phyloP scores from a whole-genome alignment of 2,329 filamentous ascomycete species.

The Onygenales sp. region DNA sequence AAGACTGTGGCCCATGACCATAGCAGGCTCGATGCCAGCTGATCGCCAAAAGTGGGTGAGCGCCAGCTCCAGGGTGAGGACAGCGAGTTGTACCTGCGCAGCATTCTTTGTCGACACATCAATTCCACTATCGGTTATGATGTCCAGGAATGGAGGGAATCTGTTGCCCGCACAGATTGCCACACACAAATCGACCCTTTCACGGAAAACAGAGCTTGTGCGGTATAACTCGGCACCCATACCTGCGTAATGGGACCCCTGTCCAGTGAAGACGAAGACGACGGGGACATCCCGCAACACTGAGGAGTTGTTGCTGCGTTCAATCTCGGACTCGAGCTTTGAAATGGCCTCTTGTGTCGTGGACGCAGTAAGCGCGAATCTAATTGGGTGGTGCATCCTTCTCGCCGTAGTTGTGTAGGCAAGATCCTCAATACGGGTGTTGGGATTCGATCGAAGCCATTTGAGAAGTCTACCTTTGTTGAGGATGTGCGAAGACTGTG shows the following conservation, averaged over 20 bases:
- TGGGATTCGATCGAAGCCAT: constrained; percentile 2
- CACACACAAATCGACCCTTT: constrained; percentile 12
- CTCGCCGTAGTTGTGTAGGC: constrained; percentile 57
- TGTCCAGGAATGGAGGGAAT: neutral
- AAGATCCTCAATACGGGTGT: constrained; percentile 27
- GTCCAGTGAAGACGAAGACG: constrained; percentile 30
- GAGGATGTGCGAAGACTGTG: neutral
- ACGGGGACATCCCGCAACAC: constrained; percentile 15
- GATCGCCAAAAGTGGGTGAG: neutral
- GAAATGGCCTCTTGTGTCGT: constrained; percentile 9
- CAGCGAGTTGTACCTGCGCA: constrained; percentile 4
- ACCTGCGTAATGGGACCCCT: constrained; percentile 21
- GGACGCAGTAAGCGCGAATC: constrained; percentile 17
- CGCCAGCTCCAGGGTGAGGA: constrained; percentile 2
- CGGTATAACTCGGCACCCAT: constrained; percentile 24
- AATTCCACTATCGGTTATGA: neutral
- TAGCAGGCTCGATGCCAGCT: constrained; percentile 17
- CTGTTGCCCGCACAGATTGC: neutral
- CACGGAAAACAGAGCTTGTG: constrained; percentile 17
- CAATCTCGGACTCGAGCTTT: constrained; percentile 10
- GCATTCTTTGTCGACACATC: neutral
- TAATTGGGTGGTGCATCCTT: constrained; percentile 44
- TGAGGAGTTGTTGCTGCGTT: constrained; percentile 10
- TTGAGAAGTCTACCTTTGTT: neutral
- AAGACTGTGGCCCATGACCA: constrained; percentile 25